Evolutionary conservation across 176 grass and related monocot genomes (phyloP).

Genomic region (Rhynchospora pubera): DNA sequence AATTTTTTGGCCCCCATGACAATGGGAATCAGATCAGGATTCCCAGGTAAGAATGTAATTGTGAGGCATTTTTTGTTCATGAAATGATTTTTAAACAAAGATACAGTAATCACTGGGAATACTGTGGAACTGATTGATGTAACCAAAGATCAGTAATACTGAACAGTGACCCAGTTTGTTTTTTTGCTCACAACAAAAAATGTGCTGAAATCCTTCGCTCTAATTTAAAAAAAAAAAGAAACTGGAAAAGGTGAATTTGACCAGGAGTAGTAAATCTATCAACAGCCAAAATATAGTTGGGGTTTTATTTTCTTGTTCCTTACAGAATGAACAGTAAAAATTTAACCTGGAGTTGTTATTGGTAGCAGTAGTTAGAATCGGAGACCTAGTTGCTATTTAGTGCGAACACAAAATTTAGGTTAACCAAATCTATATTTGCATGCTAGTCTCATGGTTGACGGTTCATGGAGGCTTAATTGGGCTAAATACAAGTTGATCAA

Average conservation of each 20-base stretch:
- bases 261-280: background rate
- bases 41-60: background rate
- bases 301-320: background rate
- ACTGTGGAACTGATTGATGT: background rate
- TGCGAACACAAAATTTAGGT: background rate
- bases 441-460: background rate
- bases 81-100: background rate
- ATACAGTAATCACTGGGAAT: background rate
- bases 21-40: background rate
- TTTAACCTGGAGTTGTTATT: slow-evolving; percentile 8
- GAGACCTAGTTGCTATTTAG: background rate
- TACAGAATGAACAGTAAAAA: background rate
- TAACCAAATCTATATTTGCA: background rate
- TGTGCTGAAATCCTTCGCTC: background rate
- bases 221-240: background rate
- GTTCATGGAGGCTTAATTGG: background rate
- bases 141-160: background rate
- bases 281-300: background rate
- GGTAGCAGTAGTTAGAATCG: background rate
- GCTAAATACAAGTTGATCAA: background rate
- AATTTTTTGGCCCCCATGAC: background rate
- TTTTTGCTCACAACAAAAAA: background rate
- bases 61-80: background rate
- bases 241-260: background rate
- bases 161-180: background rate